Base-by-base conservation (phyloP, 164 flowering plant genomes). In the Hamamelis virginiana region DNA sequence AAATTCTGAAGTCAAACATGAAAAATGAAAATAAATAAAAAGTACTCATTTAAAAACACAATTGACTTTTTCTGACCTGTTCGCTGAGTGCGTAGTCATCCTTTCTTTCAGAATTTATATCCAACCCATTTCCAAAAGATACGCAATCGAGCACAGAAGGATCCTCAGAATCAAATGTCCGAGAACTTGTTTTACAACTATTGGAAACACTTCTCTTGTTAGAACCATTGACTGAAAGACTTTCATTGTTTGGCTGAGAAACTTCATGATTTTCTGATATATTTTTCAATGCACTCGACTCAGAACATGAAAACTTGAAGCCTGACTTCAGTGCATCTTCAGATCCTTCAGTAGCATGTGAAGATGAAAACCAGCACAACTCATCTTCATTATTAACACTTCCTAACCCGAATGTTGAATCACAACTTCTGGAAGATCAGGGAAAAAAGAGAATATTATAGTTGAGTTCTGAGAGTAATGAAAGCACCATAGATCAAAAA, bases 391-490 rank as follows among this genome's bases (percentile, higher is more conserved):
- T 81, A 67, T 76, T 74, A 48, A 76, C 68, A 69, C 68, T 72
- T 33, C 81, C 92, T 63, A 85, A 71, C 60, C 91, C 89, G 74
- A 81, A 86, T 55, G 90, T 84, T 55, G 91, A 85, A 78, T 92
- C 97, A 75, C 94, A 89, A 72, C 75, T 88, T 77, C 97, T 89
- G 86, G 67, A 83, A 72, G 68, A 75, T 33, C 63, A 57, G 53
- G 58, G 15, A 12, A 76, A 25, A 33, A 63, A 33, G 57, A 55
- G 21, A 22, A 3, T 19, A 59, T 33, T 1, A 51, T 16, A 25
- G 18, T 41, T 6, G 21, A 45, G 41, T 28, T 48, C 14, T 1
- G 25, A 26, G 44, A 65, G 11, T 46, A 23, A 26, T 65, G 44
- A 65, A 62, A 53, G 51, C 18, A 59, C 23, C 43, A 11, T 10